These are phyloP conservation scores for Globisporangium okanoganense DNA, from an alignment of 352 stramenopile genomes.

Conservation along the genomic window DNA sequence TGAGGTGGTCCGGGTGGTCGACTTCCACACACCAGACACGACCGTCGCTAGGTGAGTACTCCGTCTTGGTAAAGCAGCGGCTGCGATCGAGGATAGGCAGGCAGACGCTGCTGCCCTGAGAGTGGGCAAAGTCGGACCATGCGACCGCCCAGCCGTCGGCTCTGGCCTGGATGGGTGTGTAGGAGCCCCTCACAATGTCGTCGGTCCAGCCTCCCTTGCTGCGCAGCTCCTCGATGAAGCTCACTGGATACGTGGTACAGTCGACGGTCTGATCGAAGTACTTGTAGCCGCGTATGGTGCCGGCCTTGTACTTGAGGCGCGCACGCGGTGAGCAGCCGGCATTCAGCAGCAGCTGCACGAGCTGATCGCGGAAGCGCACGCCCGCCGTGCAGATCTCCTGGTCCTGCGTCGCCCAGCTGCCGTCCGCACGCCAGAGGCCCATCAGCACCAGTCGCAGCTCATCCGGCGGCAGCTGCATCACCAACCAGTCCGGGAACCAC, in stretches of 20 bases:
- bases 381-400: constrained; percentile 3
- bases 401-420: constrained; percentile 5
- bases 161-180: constrained; percentile 7
- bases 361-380: constrained; percentile 9
- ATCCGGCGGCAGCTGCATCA: constrained; percentile 11
- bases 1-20: constrained; percentile 12
- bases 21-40: constrained; percentile 14
- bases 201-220: constrained; percentile 10
- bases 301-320: constrained; percentile 7
- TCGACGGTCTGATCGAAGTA: constrained; percentile 5
- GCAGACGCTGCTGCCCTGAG: constrained; percentile 7
- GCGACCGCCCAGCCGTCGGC: constrained; percentile 8
- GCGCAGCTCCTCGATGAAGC: constrained; percentile 9
- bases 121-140: constrained; percentile 8
- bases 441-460: constrained; percentile 9
- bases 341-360: constrained; percentile 13
- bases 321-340: constrained; percentile 11
- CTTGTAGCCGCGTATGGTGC: constrained; percentile 6
- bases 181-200: constrained; percentile 3
- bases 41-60: constrained; percentile 9
- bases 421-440: constrained; percentile 6
- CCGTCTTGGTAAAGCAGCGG: constrained; percentile 5
- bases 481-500: constrained; percentile 7
- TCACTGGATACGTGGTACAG: constrained; percentile 3
- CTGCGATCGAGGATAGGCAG: constrained; percentile 9